Evolutionary conservation across 106 monocot genomes (phyloP).

Genomic region (Allium cepa): DNA sequence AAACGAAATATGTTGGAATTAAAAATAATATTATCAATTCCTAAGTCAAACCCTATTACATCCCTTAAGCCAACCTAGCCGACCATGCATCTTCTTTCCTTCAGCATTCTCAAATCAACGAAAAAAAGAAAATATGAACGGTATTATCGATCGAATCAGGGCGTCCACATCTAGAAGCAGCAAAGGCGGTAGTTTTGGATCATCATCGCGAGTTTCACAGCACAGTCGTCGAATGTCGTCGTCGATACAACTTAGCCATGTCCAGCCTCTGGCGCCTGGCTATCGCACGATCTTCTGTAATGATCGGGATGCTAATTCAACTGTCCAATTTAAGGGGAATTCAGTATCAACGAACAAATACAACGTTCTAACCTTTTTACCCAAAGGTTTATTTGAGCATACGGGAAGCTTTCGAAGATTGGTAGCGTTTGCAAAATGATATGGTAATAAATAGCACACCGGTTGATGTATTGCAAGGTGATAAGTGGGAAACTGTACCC

Average conservation of each 20-base stretch:
- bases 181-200: conserved; percentile 15
- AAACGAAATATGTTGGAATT: too few relatives aligned
- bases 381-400: conserved; percentile 99
- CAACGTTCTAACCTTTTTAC: conserved; percentile 83
- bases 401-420: too few relatives aligned
- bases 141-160: conserved; percentile 20
- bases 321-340: conserved; percentile 60
- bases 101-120: too few relatives aligned
- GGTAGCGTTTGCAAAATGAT: too few relatives aligned
- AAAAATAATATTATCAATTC: too few relatives aligned
- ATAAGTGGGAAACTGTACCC: too few relatives aligned
- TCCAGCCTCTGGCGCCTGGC: conserved; percentile 88
- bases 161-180: conserved; percentile 27
- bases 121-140: too few relatives aligned
- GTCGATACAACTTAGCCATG: conserved; percentile 63
- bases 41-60: too few relatives aligned
- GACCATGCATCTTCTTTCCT: too few relatives aligned
- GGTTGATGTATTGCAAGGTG: too few relatives aligned
- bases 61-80: too few relatives aligned
- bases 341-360: conserved; percentile 96
- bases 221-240: conserved; percentile 25
- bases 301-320: conserved; percentile 68
- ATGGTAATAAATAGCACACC: too few relatives aligned
- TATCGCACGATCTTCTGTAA: conserved; percentile 87
- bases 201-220: conserved; percentile 6